Evolutionary conservation across 2,329 filamentous ascomycete species (phyloP).

Genomic region (Claviceps pusilla): DNA sequence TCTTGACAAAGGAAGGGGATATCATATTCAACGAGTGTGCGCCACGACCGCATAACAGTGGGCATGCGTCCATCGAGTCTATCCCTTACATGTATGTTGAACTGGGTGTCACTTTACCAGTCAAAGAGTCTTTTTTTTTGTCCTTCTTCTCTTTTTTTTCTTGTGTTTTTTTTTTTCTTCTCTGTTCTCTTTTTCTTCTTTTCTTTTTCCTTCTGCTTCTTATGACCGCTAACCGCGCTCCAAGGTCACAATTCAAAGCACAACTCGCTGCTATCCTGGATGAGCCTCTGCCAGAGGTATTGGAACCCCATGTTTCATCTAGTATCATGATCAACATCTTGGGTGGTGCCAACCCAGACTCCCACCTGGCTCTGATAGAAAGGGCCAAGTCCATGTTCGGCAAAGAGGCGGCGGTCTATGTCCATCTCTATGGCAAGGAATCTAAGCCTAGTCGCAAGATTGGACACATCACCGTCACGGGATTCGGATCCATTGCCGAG

Average conservation of each 20-base stretch:
- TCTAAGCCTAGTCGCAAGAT: slow-evolving; percentile 85
- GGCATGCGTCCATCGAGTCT: slow-evolving; percentile 89
- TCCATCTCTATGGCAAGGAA: slow-evolving; percentile 87
- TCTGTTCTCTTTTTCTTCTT: too few relatives aligned
- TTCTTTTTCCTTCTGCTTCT: background rate
- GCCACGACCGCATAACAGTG: slow-evolving; percentile 72
- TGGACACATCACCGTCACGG: slow-evolving; percentile 78
- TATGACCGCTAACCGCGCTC: background rate
- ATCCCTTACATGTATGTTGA: slow-evolving; percentile 46
- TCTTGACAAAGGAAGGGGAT: slow-evolving; percentile 57
- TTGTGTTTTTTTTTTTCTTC: too few relatives aligned
- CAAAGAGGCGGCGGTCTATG: slow-evolving; percentile 33
- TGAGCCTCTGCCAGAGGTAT: slow-evolving; percentile 36
- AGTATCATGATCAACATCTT: slow-evolving; percentile 73
- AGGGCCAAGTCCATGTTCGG: slow-evolving; percentile 29
- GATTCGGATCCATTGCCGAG: slow-evolving; percentile 50
- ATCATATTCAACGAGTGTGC: slow-evolving; percentile 24
- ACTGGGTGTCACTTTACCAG: background rate
- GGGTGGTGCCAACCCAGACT: slow-evolving; percentile 49
- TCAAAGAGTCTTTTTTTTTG: background rate
- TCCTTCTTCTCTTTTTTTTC: background rate
- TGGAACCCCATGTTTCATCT: slow-evolving; percentile 43
- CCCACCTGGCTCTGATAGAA: slow-evolving; percentile 39
- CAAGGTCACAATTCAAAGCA: slow-evolving; percentile 69
- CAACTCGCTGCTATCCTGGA: slow-evolving; percentile 75